A percentile compares a stretch with the other conserved stretches of the same genome.
phyloP scores from a whole-genome alignment of 2,329 filamentous ascomycete genomes.

The Coniochaeta sp. region DNA sequence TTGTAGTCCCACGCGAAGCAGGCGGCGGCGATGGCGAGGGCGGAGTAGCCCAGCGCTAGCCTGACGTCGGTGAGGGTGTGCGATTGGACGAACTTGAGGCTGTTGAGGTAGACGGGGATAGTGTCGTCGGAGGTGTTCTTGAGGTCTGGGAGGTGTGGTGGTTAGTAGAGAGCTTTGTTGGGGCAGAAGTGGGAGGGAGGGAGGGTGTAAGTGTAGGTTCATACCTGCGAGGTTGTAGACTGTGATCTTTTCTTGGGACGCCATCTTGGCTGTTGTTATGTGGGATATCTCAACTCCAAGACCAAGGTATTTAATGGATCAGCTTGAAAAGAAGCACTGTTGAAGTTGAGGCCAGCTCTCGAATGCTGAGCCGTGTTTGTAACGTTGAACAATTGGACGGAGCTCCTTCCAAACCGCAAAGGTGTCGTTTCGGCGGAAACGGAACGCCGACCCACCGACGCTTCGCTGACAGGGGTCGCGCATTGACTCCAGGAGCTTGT shows the following conservation, averaged over 20 bases:
- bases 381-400: too few relatives aligned
- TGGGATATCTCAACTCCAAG: conserved; percentile 2
- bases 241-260: conserved; percentile 50
- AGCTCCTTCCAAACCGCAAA: conserved; percentile 2
- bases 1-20: conserved; percentile 92
- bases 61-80: conserved; percentile 77
- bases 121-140: conserved; percentile 97
- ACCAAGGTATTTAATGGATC: too few relatives aligned
- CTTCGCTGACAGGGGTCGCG: conserved; percentile 4
- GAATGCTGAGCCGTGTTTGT: background rate
- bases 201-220: conserved; percentile 10
- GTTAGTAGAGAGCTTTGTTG: too few relatives aligned
- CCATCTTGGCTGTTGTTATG: conserved; percentile 23
- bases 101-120: conserved; percentile 86
- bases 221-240: conserved; percentile 62
- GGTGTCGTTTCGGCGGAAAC: conserved; percentile 8
- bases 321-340: background rate
- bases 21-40: conserved; percentile 71
- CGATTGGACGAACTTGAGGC: conserved; percentile 75
- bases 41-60: conserved; percentile 73
- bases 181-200: too few relatives aligned
- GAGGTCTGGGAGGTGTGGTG: too few relatives aligned
- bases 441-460: conserved; percentile 6
- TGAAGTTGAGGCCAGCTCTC: conserved; percentile 3
- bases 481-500: background rate